A percentile compares a stretch with the other conserved stretches of the same genome.
These are phyloP conservation scores for Ulmus americana DNA, from an alignment of 331 rosid genomes.

Conservation along the genomic window DNA sequence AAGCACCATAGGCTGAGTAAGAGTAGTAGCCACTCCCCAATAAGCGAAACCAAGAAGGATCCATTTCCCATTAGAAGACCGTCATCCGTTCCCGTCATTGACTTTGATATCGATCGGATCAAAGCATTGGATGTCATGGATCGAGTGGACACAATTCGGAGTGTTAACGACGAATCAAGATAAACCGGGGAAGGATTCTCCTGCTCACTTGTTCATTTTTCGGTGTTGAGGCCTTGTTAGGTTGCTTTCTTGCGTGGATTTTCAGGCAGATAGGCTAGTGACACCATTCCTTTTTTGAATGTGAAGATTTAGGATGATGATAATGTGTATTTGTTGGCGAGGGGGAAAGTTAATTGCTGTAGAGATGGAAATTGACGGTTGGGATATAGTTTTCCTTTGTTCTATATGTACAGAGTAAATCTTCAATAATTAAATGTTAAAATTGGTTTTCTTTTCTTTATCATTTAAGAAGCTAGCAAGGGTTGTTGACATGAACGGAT, in stretches of 20 bases:
- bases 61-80: constrained; percentile 57
- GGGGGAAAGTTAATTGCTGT: constrained; percentile 24
- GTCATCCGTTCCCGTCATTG: constrained; percentile 64
- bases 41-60: constrained; percentile 45
- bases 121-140: constrained; percentile 90
- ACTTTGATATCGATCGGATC: constrained; percentile 60
- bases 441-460: background rate
- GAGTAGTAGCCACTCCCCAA: constrained; percentile 89
- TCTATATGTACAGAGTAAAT: constrained; percentile 54
- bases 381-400: constrained; percentile 34
- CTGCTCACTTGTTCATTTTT: constrained; percentile 12
- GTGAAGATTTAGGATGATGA: constrained; percentile 21
- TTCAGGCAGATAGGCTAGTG: constrained; percentile 21
- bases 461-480: background rate
- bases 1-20: constrained; percentile 80
- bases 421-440: constrained; percentile 29
- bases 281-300: constrained; percentile 26
- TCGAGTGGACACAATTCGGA: constrained; percentile 73
- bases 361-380: constrained; percentile 35
- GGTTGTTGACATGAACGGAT: too few relatives aligned
- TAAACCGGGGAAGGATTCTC: constrained; percentile 18
- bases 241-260: constrained; percentile 25
- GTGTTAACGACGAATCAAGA: constrained; percentile 20
- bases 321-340: background rate
- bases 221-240: constrained; percentile 22